Evolutionary conservation across 1,284 basidiomycete genomes (phyloP), one percentile per base, ranked within the genome.

Genomic region (Ceratobasidium sp.): DNA sequence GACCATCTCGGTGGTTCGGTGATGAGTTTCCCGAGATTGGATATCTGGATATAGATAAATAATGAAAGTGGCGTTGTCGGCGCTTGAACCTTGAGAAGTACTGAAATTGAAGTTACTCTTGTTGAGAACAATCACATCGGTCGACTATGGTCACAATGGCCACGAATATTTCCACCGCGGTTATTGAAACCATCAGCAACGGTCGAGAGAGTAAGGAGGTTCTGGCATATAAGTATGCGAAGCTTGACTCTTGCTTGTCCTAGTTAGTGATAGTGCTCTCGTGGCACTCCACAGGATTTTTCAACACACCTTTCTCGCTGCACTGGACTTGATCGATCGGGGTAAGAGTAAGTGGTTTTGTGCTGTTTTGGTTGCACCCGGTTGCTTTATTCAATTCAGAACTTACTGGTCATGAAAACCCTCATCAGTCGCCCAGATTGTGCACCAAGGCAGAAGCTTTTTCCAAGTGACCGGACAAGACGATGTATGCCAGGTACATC

Each of bases 311-410:
- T 53, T 72, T 52, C 55, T 72, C n/a, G 71, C 69, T 4, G 70
- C 71, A 20, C 54, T 72, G 27, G 70, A 72, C 60, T 54, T 72
- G 6, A 55, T 72, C 45, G 71, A 72, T 54, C 43, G 58, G 22
- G 65, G 29, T 1, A 64, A 54, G 50, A 70, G 71, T 72, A 29
- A 69, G 65, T 47, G 22, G n/a, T 15, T 31, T 1, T 1, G 20
- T 29, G 10, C 15, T 32, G 50, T 13, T 10, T 10, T 53, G 20
- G 22, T 53, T 53, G 4, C 29, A 4, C 29, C 10, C 50, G 50
- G 8, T 13, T 53, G 29, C 29, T 12, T 53, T 13, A 7, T 32
- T 53, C 17, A 10, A 6, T 53, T 12, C n/a, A 6, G 12, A 32
- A 20, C 17, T 49, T 17, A 20, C 43, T 2, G 27, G 20, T 47